Evolutionary conservation across 2,329 filamentous ascomycete species (phyloP), one percentile per base, ranked within the genome.

Genomic region (Aureobasidium pullulans): DNA sequence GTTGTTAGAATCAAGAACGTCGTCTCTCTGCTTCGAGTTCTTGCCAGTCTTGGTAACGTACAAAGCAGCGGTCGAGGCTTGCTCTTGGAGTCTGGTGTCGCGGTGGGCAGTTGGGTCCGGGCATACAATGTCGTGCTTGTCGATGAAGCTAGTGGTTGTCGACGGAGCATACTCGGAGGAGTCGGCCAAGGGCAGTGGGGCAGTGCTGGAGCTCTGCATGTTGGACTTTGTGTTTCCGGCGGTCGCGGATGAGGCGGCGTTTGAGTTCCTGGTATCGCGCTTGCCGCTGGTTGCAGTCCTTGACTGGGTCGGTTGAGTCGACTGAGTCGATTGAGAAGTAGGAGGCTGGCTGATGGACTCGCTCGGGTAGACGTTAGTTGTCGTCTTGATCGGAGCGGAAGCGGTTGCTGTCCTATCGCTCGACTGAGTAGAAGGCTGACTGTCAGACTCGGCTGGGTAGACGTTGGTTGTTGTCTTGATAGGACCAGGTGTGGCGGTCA

Each of bases 11-110:
- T 79, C 81, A 9, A 84, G 74, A 31, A 74, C 69, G 53, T 67
- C 64, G 36, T 65, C 53, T 32, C 60, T 59, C 15, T 64, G 62
- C 48, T 70, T 71, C 62, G 66, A 63, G 47, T 54, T 60, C 61
- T 60, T 69, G 57, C 66, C 64, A 29, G 69, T 67, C 48, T 77
- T 75, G 13, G 78, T 81, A 50, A 76, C 80, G 68, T 82, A 82
- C 13, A 86, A 72, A 6, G 84, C 84, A 61, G 84, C 82, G 10
- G 78, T 80, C n/a, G 84, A 84, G 64, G 84, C 84, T 63, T 77
- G 74, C 53, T 77, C 73, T 61, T 77, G 76, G 23, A 79, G 68
- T 47, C 69, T 68, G 65, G 68, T 66, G 56, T 70, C 64, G 62
- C 77, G 71, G 61, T 71, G 66, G 23, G 69, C 75, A 32, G 76